Conservation (phyloP, 768 basidiomycete genomes). For the Pisolithus sp. region DNA sequence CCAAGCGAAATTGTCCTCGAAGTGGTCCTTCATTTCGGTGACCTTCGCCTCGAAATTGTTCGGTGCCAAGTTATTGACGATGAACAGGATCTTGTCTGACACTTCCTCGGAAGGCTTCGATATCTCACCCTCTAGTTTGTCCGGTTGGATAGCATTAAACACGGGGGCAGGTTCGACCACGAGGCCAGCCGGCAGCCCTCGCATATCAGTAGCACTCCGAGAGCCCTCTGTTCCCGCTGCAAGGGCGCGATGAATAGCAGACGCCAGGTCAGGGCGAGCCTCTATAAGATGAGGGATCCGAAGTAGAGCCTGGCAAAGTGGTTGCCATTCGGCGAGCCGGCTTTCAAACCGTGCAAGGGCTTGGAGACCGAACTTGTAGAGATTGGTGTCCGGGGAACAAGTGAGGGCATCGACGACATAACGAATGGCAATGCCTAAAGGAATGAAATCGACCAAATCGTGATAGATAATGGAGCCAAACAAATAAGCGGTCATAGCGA, state of each 20-base stretch:
- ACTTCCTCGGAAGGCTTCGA: conserved; percentile 75
- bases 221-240: conserved; percentile 42
- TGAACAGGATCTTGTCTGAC: conserved; percentile 93
- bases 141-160: conserved; percentile 77
- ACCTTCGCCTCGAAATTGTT: conserved; percentile 89
- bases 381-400: conserved; percentile 83
- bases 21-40: conserved; percentile 77
- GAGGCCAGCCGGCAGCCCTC: conserved; percentile 31
- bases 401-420: conserved; percentile 93
- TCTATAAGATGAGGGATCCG: conserved; percentile 84
- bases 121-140: conserved; percentile 54
- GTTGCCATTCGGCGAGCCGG: conserved; percentile 86
- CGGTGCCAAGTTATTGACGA: conserved; percentile 95
- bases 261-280: conserved; percentile 72
- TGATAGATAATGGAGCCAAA: conserved; percentile 95
- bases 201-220: conserved; percentile 32
- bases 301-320: conserved; percentile 83
- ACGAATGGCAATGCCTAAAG: conserved; percentile 93
- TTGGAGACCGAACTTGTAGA: conserved; percentile 93
- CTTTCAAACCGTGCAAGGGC: conserved; percentile 85
- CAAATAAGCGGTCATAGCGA: conserved; percentile 92
- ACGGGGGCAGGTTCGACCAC: conserved; percentile 43
- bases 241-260: conserved; percentile 65
- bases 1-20: conserved; percentile 75
- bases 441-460: conserved; percentile 87